Conservation (phyloP, 176 grass and related monocot species). For the Paspalum notatum region DNA sequence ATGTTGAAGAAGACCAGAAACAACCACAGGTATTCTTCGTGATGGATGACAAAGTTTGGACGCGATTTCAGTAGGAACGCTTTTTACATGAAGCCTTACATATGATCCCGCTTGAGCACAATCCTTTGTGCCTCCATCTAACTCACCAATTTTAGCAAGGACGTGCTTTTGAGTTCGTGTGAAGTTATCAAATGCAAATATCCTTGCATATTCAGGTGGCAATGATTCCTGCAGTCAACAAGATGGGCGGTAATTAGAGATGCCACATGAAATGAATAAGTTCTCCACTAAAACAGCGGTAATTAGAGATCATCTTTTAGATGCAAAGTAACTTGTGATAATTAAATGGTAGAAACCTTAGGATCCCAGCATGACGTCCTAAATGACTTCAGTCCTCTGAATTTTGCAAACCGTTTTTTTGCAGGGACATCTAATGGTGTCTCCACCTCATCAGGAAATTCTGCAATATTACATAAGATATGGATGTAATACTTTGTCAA, state of each 20-base stretch:
- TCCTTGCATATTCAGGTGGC: conserved; percentile 81
- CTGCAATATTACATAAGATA: conserved; percentile 53
- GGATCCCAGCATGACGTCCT: conserved; percentile 95
- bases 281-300: background rate
- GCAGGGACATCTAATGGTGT: conserved; percentile 89
- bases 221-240: conserved; percentile 84
- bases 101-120: conserved; percentile 73
- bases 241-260: conserved; percentile 30
- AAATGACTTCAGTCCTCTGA: conserved; percentile 94
- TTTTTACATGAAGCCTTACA: conserved; percentile 76
- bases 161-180: conserved; percentile 80
- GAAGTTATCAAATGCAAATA: conserved; percentile 97
- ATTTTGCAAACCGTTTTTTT: conserved; percentile 93
- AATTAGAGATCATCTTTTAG: background rate
- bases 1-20: conserved; percentile 81
- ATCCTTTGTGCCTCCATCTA: conserved; percentile 51
- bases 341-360: conserved; percentile 56
- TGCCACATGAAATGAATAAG: conserved; percentile 32
- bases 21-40: conserved; percentile 59
- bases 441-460: conserved; percentile 98
- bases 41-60: conserved; percentile 67
- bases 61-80: conserved; percentile 67
- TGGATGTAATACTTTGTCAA: conserved; percentile 23
- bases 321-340: conserved; percentile 10
- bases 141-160: conserved; percentile 55